Conservation (phyloP, 1,139 yeast genomes). For the Arxiozyma bovina region DNA sequence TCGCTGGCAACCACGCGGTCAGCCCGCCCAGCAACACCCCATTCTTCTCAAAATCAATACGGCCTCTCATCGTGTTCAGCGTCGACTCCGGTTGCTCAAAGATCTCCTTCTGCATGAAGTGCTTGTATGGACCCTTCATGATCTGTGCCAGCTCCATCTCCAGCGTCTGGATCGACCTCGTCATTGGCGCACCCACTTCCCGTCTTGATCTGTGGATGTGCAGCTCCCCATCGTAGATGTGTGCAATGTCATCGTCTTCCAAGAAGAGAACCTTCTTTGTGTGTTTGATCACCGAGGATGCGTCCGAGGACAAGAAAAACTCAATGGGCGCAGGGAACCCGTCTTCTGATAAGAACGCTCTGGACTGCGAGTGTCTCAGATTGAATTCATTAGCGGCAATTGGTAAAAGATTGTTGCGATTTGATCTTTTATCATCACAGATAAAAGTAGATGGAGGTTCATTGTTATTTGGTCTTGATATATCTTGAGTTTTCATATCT, state of each 20-base stretch:
- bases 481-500: conserved; percentile 24
- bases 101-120: conserved; percentile 98
- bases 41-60: conserved; percentile 81
- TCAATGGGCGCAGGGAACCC: conserved; percentile 92
- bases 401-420: conserved; percentile 30
- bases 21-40: conserved; percentile 84
- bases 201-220: conserved; percentile 96
- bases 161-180: conserved; percentile 90
- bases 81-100: conserved; percentile 98
- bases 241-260: conserved; percentile 98
- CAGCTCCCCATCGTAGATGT: conserved; percentile 93
- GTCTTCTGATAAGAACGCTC: conserved; percentile 87
- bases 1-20: conserved; percentile 72
- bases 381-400: conserved; percentile 40
- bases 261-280: conserved; percentile 93
- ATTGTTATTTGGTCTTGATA: too few relatives aligned
- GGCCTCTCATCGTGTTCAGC: conserved; percentile 98
- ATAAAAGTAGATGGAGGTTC: conserved; percentile 13
- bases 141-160: conserved; percentile 96
- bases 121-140: conserved; percentile 94
- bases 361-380: conserved; percentile 81
- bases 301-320: conserved; percentile 93
- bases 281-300: conserved; percentile 95
- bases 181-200: conserved; percentile 83
- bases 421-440: conserved; percentile 17